Evolutionary conservation across 73 alveolate genomes (phyloP).

Genomic region (Paramecium caudatum): DNA sequence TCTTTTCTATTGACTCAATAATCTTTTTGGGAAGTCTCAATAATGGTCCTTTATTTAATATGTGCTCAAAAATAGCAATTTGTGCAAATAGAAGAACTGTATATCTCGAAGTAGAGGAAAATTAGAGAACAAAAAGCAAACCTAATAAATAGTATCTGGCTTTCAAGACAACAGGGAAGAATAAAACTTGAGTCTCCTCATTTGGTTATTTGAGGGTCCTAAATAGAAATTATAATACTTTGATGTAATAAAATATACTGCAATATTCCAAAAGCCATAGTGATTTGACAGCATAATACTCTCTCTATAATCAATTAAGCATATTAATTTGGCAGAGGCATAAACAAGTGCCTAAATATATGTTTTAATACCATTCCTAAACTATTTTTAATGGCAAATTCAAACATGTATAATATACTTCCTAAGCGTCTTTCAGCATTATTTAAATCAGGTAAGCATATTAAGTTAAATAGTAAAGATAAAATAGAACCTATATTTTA

Average conservation of each 20-base stretch:
- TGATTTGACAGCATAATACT: background rate
- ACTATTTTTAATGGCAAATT: background rate
- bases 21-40: slow-evolving; percentile 4
- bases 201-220: background rate
- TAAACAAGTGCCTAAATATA: background rate
- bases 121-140: background rate
- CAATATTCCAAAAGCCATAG: slow-evolving; percentile 59
- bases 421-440: slow-evolving; percentile 48
- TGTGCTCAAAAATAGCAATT: background rate
- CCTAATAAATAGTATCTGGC: background rate
- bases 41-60: background rate
- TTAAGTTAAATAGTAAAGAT: background rate
- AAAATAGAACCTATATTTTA: background rate
- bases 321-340: background rate
- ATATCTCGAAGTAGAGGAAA: background rate
- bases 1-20: slow-evolving; percentile 1
- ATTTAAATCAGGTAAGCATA: background rate
- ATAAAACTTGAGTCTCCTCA: slow-evolving; percentile 21
- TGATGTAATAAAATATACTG: background rate
- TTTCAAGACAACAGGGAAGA: background rate
- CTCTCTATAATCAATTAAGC: background rate
- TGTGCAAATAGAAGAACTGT: background rate
- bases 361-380: slow-evolving; percentile 19
- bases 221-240: background rate
- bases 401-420: slow-evolving; percentile 16